These are phyloP conservation scores for Phytopythium chamaehyphon DNA, from an alignment of 352 stramenopile species.

Conservation along the genomic window DNA sequence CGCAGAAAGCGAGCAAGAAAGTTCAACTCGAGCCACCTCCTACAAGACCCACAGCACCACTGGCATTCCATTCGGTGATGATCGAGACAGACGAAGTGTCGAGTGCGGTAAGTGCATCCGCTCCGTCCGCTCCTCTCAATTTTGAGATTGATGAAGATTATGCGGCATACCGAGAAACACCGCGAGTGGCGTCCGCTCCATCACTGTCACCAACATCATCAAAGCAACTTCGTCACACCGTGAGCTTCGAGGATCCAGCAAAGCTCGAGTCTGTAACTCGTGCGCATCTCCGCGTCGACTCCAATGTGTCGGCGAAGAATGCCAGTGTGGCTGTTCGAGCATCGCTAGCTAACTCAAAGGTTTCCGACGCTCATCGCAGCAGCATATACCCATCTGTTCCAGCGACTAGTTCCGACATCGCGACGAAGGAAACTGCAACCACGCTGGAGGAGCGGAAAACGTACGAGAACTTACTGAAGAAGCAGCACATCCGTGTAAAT, in stretches of 20 bases:
- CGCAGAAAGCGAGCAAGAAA: too few species aligned
- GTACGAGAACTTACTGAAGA: conserved; percentile 33
- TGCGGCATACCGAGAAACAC: conserved; percentile 6
- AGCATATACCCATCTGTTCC: conserved; percentile 40
- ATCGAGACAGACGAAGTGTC: not conserved
- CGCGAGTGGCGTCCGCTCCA: conserved; percentile 20
- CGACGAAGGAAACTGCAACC: conserved; percentile 8
- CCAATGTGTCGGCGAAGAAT: conserved; percentile 15
- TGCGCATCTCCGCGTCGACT: conserved; percentile 3
- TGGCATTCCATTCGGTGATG: conserved; percentile 1
- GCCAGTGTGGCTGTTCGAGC: conserved; percentile 29
- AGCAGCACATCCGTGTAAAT: conserved; percentile 64
- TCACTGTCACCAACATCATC: conserved; percentile 40
- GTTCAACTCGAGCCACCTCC: too few species aligned
- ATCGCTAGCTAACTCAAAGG: conserved; percentile 43
- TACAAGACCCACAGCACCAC: not conserved
- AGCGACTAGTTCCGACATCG: not conserved
- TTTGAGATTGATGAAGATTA: conserved; percentile 17
- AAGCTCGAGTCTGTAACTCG: conserved; percentile 17
- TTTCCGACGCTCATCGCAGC: conserved; percentile 25
- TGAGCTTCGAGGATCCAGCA: conserved; percentile 13
- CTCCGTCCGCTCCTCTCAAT: conserved; percentile 26
- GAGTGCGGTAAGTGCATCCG: not conserved
- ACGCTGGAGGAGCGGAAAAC: conserved; percentile 8
- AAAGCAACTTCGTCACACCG: conserved; percentile 32